These are phyloP conservation scores for Podospora didyma DNA, from an alignment of 495 filamentous ascomycete genomes.

Conservation along the genomic window DNA sequence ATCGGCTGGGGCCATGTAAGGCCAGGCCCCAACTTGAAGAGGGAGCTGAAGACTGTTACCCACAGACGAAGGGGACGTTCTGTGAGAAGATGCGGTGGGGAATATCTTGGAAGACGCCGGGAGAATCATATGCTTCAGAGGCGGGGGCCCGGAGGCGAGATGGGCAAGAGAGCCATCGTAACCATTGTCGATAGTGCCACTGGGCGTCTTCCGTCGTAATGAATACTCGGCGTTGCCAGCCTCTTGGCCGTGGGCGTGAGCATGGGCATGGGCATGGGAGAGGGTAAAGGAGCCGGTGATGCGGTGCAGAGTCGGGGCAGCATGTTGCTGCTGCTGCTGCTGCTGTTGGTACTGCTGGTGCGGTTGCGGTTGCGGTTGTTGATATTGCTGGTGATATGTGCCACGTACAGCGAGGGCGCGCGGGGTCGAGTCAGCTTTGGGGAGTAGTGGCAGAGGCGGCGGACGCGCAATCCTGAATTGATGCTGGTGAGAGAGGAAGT, in stretches of 20 bases:
- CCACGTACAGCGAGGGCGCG: constrained; percentile 37
- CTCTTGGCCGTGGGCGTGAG: constrained; percentile 37
- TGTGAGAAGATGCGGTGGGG: constrained; percentile 26
- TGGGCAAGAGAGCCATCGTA: constrained; percentile 87
- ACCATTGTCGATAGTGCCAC: constrained; percentile 85
- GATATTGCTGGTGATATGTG: constrained; percentile 25
- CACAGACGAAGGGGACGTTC: constrained; percentile 6
- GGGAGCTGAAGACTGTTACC: constrained; percentile 9
- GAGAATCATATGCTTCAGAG: constrained; percentile 85
- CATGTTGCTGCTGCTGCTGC: neutral
- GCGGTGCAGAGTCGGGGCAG: constrained; percentile 21
- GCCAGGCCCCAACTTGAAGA: constrained; percentile 17
- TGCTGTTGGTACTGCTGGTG: no score
- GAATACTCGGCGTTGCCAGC: constrained; percentile 60
- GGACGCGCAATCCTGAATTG: constrained; percentile 12
- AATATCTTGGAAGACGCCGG: constrained; percentile 42
- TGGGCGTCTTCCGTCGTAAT: constrained; percentile 88
- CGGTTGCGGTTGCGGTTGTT: neutral
- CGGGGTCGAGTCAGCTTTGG: constrained; percentile 23
- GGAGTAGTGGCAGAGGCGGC: constrained; percentile 12
- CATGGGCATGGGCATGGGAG: constrained; percentile 22
- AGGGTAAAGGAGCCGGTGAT: constrained; percentile 29
- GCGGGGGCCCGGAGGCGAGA: constrained; percentile 69
- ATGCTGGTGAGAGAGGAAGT: constrained; percentile 27
- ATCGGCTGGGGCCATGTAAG: constrained; percentile 14